Conservation (phyloP, 352 stramenopile species). For the Phytophthora brassicae region DNA sequence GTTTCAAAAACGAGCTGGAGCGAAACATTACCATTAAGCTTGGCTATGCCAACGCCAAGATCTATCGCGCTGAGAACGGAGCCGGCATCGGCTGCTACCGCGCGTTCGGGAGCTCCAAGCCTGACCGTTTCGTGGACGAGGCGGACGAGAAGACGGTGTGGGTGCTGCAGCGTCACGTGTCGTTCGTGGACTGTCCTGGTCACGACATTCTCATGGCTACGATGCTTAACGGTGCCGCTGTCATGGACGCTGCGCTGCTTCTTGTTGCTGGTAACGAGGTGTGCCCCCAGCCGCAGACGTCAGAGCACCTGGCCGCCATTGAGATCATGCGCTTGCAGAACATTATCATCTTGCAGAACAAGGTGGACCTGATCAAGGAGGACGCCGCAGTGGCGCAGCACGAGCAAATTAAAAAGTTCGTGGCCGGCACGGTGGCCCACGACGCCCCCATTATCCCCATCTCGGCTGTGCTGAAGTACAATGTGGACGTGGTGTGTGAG, state of each 20-base stretch:
- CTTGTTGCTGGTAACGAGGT: slow-evolving; percentile 98
- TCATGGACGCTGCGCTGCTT: slow-evolving; percentile 99
- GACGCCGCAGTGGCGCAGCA: slow-evolving; percentile 97
- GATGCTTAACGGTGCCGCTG: slow-evolving; percentile 99
- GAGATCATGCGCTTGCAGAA: slow-evolving; percentile 99
- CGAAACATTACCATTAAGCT: slow-evolving; percentile 99
- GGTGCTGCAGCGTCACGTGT: slow-evolving; percentile 96
- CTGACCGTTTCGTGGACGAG: slow-evolving; percentile 86
- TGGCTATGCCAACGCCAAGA: slow-evolving; percentile 99
- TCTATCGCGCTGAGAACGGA: slow-evolving; percentile 93
- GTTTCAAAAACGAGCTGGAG: slow-evolving; percentile 99
- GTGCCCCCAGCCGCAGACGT: slow-evolving; percentile 99
- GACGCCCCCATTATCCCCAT: slow-evolving; percentile 99
- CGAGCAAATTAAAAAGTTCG: slow-evolving; percentile 95
- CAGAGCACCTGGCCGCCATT: slow-evolving; percentile 99
- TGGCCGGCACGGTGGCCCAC: slow-evolving; percentile 91
- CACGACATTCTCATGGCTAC: slow-evolving; percentile 99
- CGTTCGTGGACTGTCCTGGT: slow-evolving; percentile 99
- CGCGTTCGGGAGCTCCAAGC: slow-evolving; percentile 87
- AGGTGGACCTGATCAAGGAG: slow-evolving; percentile 99
- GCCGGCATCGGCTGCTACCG: slow-evolving; percentile 87
- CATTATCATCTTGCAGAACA: slow-evolving; percentile 99
- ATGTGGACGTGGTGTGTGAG: slow-evolving; percentile 99
- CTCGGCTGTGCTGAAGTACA: slow-evolving; percentile 99
- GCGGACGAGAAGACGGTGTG: slow-evolving; percentile 89